Conservation (phyloP, 1,284 basidiomycete species). For the Athelia sp. region DNA sequence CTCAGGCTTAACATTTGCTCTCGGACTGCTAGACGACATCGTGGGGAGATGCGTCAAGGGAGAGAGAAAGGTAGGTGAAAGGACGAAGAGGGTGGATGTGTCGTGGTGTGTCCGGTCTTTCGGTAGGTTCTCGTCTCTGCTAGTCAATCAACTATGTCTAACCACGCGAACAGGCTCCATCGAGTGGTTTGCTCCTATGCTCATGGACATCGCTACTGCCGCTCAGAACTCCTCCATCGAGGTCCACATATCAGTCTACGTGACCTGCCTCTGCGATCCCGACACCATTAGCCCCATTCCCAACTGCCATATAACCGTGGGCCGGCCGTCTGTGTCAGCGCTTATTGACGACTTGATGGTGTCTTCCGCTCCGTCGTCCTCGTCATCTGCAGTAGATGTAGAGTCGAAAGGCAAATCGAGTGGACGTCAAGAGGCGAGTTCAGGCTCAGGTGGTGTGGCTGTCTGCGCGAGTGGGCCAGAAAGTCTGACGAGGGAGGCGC, state of each 20-base stretch:
- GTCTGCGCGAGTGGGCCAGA: slow-evolving; percentile 68
- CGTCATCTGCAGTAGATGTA: neutral
- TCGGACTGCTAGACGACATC: slow-evolving; percentile 52
- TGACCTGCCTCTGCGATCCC: slow-evolving; percentile 68
- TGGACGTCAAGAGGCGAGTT: slow-evolving; percentile 22
- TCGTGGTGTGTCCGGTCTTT: slow-evolving; percentile 48
- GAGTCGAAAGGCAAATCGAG: slow-evolving; percentile 2
- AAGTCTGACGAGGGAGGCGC: slow-evolving; percentile 52
- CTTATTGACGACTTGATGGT: slow-evolving; percentile 38
- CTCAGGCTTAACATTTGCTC: slow-evolving; percentile 47
- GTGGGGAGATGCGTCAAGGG: slow-evolving; percentile 40
- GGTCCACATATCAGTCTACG: slow-evolving; percentile 61
- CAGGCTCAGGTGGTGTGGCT: slow-evolving; percentile 47
- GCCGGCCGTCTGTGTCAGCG: slow-evolving; percentile 40
- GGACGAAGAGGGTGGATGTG: slow-evolving; percentile 43
- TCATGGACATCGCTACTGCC: slow-evolving; percentile 48
- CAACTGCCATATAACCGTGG: slow-evolving; percentile 48
- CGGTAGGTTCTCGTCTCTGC: slow-evolving; percentile 24
- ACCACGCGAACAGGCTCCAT: slow-evolving; percentile 13
- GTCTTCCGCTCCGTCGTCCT: slow-evolving; percentile 13
- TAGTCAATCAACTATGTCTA: no score
- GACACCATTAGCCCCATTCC: slow-evolving; percentile 57
- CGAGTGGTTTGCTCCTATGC: slow-evolving; percentile 28
- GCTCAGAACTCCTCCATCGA: slow-evolving; percentile 38
- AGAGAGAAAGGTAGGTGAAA: slow-evolving; percentile 35